Evolutionary conservation across 495 filamentous ascomycete species (phyloP), one percentile per base, ranked within the genome.

Genomic region (Podospora conica): DNA sequence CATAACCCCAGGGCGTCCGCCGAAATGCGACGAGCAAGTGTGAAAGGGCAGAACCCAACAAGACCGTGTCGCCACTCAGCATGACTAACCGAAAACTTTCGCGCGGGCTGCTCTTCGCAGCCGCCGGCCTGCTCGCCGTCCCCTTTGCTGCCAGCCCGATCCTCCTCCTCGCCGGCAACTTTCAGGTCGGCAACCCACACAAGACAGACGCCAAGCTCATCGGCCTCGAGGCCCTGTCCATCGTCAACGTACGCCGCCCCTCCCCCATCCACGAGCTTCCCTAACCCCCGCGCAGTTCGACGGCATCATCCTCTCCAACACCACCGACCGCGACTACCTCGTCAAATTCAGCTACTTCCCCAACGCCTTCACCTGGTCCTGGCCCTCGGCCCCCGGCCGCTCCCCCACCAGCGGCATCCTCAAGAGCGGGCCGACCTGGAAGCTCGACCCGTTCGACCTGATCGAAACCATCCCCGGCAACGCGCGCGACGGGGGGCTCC

Each of bases 341-440:
- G 40, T 62, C 60, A 21, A 53, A 12, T 11, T 62, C 29, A 24
- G 22, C n/a, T 25, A 15, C 60, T 62, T 62, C 60, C 60, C 29
- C 29, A 62, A 54, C 40, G 60, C 60, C 60, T 53, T 62, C 40
- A 62, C 60, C 31, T 62, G 22, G n/a, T 62, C 60, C n/a, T 62
- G 28, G 23, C 60, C 60, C 1, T 64, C 65, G 54, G 66, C 27
- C 15, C 65, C 60, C 9, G 6, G 9, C 21, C 8, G 22, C 29
- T 8, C 22, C 29, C 15, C 29, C 12, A 54, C 60, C 20, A 40
- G 28, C 28, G 60, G 60, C 15, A 62, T 62, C 29, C 60, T 62
- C n/a, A 11, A n/a, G 12, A n/a, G 27, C 61, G 40, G 48, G 48
- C 40, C 40, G 3, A 28, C 23, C 15, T 21, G 15, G 8, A 1